Base-by-base conservation (phyloP, 2,329 filamentous ascomycete genomes). In the Eutypa lata region DNA sequence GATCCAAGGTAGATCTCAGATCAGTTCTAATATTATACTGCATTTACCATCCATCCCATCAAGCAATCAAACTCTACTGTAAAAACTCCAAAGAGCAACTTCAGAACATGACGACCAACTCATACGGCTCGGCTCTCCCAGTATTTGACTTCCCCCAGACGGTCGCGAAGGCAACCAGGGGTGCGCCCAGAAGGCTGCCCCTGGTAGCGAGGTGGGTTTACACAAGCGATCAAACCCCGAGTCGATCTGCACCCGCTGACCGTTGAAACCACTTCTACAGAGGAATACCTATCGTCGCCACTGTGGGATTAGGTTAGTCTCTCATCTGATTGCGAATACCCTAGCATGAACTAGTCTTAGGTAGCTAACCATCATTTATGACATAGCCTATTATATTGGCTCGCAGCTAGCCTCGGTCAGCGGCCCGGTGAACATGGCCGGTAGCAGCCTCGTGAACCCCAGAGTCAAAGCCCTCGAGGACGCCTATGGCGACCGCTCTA, bases 81-180 rank as follows among this genome's bases (percentile, higher is more conserved):
- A 47, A 40, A 52, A 13, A 56, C 51, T 22, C 52, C 50, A 13
- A 55, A 50, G 26, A 31, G 26, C 26, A 31, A 31, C 10, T 31
- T 31, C 26, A 5, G 10, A 31, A 6, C 26, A 54, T 60, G 59
- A 37, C 53, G 50, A 49, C 57, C 35, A 48, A 58, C 54, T 58
- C 59, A 52, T 53, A 40, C 46, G 51, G 51, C 38, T 53, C 51
- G 8, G 37, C 47, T 14, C 47, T 53, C 19, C 51, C 51, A 26
- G 19, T 26, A 21, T 53, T 49, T 22, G 51, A 53, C 33, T 53
- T 53, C 40, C 51, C 38, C 14, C 51, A 33, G 37, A 26, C 28
- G 24, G 21, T 49, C 47, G 47, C 51, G 24, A 48, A 52, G 24
- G 45, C 40, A 26, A 46, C 51, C 10, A 35, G 24, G 31, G n/a